These are phyloP conservation scores for Penicillium sp. DNA, from an alignment of 2,329 filamentous ascomycete genomes.

Conservation along the genomic window DNA sequence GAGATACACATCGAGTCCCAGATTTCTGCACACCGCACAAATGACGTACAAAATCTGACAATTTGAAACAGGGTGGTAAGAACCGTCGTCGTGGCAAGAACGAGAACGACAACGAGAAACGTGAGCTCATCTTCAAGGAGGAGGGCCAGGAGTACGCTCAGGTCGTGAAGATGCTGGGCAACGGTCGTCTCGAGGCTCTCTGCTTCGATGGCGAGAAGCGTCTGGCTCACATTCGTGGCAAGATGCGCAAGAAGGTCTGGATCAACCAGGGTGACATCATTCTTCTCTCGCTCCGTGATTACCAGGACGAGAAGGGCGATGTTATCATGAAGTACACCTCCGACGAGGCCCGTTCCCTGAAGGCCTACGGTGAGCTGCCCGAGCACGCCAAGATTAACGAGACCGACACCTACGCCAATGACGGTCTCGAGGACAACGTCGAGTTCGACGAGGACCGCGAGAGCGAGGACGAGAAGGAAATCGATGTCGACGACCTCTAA, in stretches of 20 bases:
- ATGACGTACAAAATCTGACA: slow-evolving; percentile 26
- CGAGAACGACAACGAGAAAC: slow-evolving; percentile 99
- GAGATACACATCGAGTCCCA: background rate
- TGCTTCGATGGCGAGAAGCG: slow-evolving; percentile 95
- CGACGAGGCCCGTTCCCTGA: slow-evolving; percentile 92
- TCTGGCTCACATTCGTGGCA: slow-evolving; percentile 83
- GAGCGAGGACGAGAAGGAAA: slow-evolving; percentile 68
- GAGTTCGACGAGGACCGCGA: slow-evolving; percentile 95
- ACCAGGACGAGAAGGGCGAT: slow-evolving; percentile 91
- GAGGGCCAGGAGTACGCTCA: slow-evolving; percentile 91
- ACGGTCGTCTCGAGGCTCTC: slow-evolving; percentile 86
- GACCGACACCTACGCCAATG: slow-evolving; percentile 85
- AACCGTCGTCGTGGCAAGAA: slow-evolving; percentile 98
- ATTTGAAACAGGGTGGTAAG: slow-evolving; percentile 78
- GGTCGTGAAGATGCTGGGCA: slow-evolving; percentile 93
- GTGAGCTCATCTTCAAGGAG: slow-evolving; percentile 97
- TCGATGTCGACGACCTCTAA: slow-evolving; percentile 96
- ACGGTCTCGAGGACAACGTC: slow-evolving; percentile 95
- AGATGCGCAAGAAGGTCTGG: slow-evolving; percentile 99
- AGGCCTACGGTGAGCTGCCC: slow-evolving; percentile 95
- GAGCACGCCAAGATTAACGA: slow-evolving; percentile 99
- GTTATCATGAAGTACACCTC: slow-evolving; percentile 93
- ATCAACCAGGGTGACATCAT: slow-evolving; percentile 98
- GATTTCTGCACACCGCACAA: background rate
- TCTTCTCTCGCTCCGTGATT: slow-evolving; percentile 81